Evolutionary conservation across 768 basidiomycete genomes (phyloP), one percentile per base, ranked within the genome.

Genomic region (Panaeolus papilionaceus): DNA sequence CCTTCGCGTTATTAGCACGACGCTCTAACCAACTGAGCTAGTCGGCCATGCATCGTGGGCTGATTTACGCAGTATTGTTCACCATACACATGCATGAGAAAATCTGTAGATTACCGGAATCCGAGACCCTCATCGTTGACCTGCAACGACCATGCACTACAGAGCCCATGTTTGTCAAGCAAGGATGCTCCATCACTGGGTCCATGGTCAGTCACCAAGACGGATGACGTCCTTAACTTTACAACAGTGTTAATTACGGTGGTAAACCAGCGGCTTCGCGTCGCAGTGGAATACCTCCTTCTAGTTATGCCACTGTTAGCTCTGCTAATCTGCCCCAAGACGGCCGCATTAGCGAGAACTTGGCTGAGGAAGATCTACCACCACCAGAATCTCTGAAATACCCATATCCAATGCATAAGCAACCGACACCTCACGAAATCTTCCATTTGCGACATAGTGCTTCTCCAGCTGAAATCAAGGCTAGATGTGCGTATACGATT

Each of bases 11-110:
- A 89, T 90, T 92, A 92, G 91, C 88, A 90, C 90, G 88, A 91
- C 90, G 91, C 91, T 92, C 91, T 92, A 92, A 92, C 91, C 91
- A 92, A 83, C 91, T 93, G 91, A 93, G 91, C 91, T 92, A 92
- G 89, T 87, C 90, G 90, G 90, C 91, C 90, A 58, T 58, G 28
- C 9, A 16, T 28, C 14, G 42, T 4, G 26, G 12, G 16, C 28
- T 33, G 0, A 14, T 37, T 12, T 16, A 2, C 12, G 33, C 54
- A 16, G 4, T 3, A 2, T 12, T 23, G 47, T 44, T 18, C 5
- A 44, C 9, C 9, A 16, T 18, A 18, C 45, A 14, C 18, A 45
- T 45, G 45, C 18, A 16, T 45, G 45, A n/a, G 44, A 45, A 45
- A 45, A 26, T 47, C 45, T n/a, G 45, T 47, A n/a, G 16, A 47